Evolutionary conservation across 805 yeast species (phyloP), one percentile per base, ranked within the genome.

Genomic region (Pichia phayaonensis): DNA sequence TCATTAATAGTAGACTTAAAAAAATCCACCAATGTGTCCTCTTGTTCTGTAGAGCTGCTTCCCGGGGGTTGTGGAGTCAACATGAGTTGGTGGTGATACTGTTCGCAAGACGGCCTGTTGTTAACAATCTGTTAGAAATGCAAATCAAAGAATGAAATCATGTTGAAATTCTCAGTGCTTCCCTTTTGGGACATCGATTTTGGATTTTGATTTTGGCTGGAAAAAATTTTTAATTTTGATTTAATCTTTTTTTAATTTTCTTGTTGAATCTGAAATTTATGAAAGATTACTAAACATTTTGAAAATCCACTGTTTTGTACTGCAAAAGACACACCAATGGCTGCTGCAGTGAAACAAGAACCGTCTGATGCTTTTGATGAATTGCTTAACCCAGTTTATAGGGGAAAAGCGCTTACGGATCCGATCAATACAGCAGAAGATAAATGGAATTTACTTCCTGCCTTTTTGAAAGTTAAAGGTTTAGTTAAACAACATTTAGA

Each of bases 401-500:
- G 83, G 63, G 99, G 99, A 16, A 92, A 89, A 67, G 74, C 76
- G 48, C 67, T 94, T 53, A 80, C 95, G 2, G 99, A 94, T 70
- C 86, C 86, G 56, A 84, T 94, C 63, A 81, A 81, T 59, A 89
- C 97, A 0, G 94, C 95, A 12, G 88, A 88, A 59, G 99, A 94
- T 68, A 94, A 94, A 66, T 94, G 99, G 99, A 86, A 94, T 59
- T 74, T 94, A 44, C 71, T 94, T 40, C 99, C 99, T 0, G 99
- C 99, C 0, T 94, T 94, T 63, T 72, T 94, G 55, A 89, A 90
- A 63, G 96, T 94, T 43, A 94, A 94, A 66, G 99, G 99, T 49
- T 72, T 94, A 47, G 98, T 94, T 44, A 94, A 94, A 62, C 99
- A 94, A 72, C 99, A 94, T 72, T 74, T 94, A 63, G 99, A 94